These are phyloP conservation scores for Stereum hirsutum DNA, from an alignment of 1,284 basidiomycete species.

Conservation along the genomic window DNA sequence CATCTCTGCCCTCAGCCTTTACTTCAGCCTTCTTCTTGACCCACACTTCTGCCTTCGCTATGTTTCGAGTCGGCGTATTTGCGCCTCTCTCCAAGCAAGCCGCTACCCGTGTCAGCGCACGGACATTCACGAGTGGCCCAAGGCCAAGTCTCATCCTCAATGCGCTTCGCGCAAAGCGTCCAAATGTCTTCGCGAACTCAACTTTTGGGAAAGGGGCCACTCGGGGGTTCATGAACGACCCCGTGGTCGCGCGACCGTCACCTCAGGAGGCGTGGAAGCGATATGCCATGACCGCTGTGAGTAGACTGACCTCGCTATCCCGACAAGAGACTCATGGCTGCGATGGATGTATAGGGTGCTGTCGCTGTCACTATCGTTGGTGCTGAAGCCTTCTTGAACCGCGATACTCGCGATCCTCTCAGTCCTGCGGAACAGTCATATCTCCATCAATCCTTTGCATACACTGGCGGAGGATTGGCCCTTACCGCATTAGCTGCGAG, in stretches of 20 bases:
- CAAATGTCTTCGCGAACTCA: conserved; percentile 12
- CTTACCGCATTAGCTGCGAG: conserved; percentile 76
- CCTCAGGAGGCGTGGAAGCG: conserved; percentile 37
- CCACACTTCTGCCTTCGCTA: conserved; percentile 11
- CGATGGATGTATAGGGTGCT: conserved; percentile 35
- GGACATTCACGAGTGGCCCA: conserved; percentile 19
- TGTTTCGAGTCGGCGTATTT: conserved; percentile 23
- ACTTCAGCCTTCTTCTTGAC: conserved; percentile 1
- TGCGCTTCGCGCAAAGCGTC: conserved; percentile 17
- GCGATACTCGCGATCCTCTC: conserved; percentile 68
- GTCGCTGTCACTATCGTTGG: conserved; percentile 62
- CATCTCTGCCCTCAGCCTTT: not conserved
- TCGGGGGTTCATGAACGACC: conserved; percentile 33
- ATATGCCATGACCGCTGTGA: conserved; percentile 39
- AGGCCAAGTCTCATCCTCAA: conserved; percentile 23
- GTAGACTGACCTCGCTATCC: conserved; percentile 11
- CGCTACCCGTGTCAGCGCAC: conserved; percentile 13
- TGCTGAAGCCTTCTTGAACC: conserved; percentile 61
- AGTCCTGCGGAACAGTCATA: conserved; percentile 54
- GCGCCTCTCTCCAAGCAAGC: no score
- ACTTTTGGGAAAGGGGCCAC: conserved; percentile 13
- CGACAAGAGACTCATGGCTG: not conserved
- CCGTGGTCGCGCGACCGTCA: conserved; percentile 26
- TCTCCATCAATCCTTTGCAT: conserved; percentile 79
- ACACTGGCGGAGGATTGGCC: conserved; percentile 75